Conservation (phyloP, 352 stramenopile species). For the Phytophthora colocasiae region DNA sequence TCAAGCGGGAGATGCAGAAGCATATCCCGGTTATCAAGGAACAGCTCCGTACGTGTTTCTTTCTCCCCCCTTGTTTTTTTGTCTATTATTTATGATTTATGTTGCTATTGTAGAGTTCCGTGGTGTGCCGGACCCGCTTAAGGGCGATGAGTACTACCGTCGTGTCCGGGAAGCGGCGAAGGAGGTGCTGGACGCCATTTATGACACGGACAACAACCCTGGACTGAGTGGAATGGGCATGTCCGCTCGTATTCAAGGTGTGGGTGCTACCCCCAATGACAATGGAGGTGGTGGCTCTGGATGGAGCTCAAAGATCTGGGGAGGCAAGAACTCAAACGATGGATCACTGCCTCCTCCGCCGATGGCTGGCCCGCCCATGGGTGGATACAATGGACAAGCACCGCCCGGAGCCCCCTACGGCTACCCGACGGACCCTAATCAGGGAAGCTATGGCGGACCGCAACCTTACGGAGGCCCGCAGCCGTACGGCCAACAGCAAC, state of each 20-base stretch:
- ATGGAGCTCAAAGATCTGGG: conserved; percentile 79
- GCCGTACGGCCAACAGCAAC: conserved; percentile 60
- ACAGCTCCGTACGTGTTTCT: conserved; percentile 74
- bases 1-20: conserved; percentile 93
- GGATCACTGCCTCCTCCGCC: conserved; percentile 53
- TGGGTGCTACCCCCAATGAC: conserved; percentile 69
- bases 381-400: conserved; percentile 44
- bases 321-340: conserved; percentile 69
- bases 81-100: conserved; percentile 12
- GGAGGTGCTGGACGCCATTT: conserved; percentile 95
- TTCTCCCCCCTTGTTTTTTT: conserved; percentile 2
- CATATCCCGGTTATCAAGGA: conserved; percentile 94
- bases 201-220: conserved; percentile 84
- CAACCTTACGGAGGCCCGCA: conserved; percentile 46
- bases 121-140: conserved; percentile 92
- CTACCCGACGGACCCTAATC: conserved; percentile 56
- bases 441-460: conserved; percentile 55
- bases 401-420: conserved; percentile 48
- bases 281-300: conserved; percentile 46
- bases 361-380: conserved; percentile 62
- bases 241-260: conserved; percentile 81
- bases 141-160: conserved; percentile 95
- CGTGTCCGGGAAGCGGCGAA: conserved; percentile 93
- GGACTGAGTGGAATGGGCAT: conserved; percentile 79
- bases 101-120: conserved; percentile 77